phyloP scores from a whole-genome alignment of 2,329 filamentous ascomycete species.

The Aureobasidium namibiae region DNA sequence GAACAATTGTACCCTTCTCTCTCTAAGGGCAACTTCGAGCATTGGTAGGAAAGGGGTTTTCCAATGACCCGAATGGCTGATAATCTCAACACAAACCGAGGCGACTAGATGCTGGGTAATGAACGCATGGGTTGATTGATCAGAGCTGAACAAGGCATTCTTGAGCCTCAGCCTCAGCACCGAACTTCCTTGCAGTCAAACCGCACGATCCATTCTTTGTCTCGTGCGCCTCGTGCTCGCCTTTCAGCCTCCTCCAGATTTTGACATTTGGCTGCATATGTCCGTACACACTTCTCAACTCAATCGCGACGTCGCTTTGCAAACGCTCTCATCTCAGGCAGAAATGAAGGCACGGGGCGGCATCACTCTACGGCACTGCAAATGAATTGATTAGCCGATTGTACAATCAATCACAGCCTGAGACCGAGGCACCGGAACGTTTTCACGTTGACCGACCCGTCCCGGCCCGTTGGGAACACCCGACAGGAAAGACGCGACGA shows the following conservation, averaged over 20 bases:
- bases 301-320: too few relatives aligned
- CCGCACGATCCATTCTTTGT: neutral
- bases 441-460: conserved; percentile 2
- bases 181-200: neutral
- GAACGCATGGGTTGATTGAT: too few relatives aligned
- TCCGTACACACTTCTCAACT: neutral
- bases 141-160: too few relatives aligned
- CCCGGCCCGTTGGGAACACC: neutral
- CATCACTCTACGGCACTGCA: neutral
- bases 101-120: neutral
- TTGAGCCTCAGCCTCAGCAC: neutral
- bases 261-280: neutral
- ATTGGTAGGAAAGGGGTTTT: too few relatives aligned
- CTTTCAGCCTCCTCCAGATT: neutral
- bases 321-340: too few relatives aligned
- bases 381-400: neutral
- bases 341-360: too few relatives aligned
- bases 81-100: neutral
- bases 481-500: neutral
- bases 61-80: neutral
- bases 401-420: neutral
- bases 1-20: neutral
- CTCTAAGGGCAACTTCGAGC: too few relatives aligned
- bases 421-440: conserved; percentile 3
- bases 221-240: neutral